Percentiles rank a stretch among this genome's conserved stretches.
Evolutionary conservation across 768 basidiomycete genomes (phyloP).

Genomic region (Agrocybe praecox): DNA sequence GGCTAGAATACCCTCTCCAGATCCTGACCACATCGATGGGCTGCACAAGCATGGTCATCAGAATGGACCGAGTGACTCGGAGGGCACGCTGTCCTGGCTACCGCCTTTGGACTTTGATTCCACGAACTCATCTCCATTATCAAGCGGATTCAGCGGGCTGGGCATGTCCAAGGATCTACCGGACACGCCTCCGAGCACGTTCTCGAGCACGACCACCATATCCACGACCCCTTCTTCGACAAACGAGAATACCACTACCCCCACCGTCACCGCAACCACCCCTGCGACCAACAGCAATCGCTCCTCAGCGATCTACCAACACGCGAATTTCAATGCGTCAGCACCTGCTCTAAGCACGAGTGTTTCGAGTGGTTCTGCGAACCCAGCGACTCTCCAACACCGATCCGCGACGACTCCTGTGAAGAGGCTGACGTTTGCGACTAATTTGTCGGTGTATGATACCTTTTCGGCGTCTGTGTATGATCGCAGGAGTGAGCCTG

Average conservation of each 20-base stretch:
- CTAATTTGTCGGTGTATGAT: slow-evolving; percentile 92
- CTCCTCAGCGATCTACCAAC: slow-evolving; percentile 63
- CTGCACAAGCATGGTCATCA: slow-evolving; percentile 51
- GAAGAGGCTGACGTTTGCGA: slow-evolving; percentile 87
- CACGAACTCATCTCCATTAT: slow-evolving; percentile 31
- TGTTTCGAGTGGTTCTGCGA: slow-evolving; percentile 29
- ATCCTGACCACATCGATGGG: slow-evolving; percentile 88
- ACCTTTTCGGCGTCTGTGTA: slow-evolving; percentile 93
- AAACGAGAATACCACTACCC: slow-evolving; percentile 7
- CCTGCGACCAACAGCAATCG: slow-evolving; percentile 39
- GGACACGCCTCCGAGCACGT: slow-evolving; percentile 17
- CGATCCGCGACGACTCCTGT: slow-evolving; percentile 70
- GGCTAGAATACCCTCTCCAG: slow-evolving; percentile 79
- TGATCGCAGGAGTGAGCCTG: slow-evolving; percentile 93
- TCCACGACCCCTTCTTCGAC: not conserved
- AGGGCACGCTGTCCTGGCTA: slow-evolving; percentile 58
- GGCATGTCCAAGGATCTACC: slow-evolving; percentile 41
- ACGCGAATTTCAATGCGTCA: slow-evolving; percentile 85
- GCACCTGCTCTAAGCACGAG: slow-evolving; percentile 79
- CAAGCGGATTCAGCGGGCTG: slow-evolving; percentile 16
- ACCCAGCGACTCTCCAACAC: slow-evolving; percentile 58
- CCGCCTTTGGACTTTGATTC: slow-evolving; percentile 64
- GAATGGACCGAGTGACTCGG: slow-evolving; percentile 13
- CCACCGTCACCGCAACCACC: slow-evolving; percentile 25
- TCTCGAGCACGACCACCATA: not conserved